Conservation (phyloP, 164 flowering plant species). For the Vitis vinifera region ASM3070453v1 NC_081823.1:22309001-22309500, state of each 20-base stretch:
- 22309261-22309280: constrained; percentile 39
- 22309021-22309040: constrained; percentile 52
- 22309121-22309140: constrained; percentile 43
- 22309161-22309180: not conserved
- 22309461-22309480: constrained; percentile 41
- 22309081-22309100: constrained; percentile 55
- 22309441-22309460: constrained; percentile 45
- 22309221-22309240: too few relatives aligned
- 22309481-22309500: constrained; percentile 43
- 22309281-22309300: constrained; percentile 39
- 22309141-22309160: constrained; percentile 73
- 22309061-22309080: constrained; percentile 46
- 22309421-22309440: constrained; percentile 53
- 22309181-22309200: constrained; percentile 22
- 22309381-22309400: constrained; percentile 61
- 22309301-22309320: constrained; percentile 51
- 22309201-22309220: too few relatives aligned
- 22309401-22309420: constrained; percentile 45
- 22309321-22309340: constrained; percentile 35
- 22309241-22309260: constrained; percentile 44
- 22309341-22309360: constrained; percentile 50
- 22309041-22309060: constrained; percentile 57
- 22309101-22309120: constrained; percentile 45
- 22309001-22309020: constrained; percentile 46
- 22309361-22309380: constrained; percentile 66